These are phyloP conservation scores for Tympanopsis confertula DNA, from an alignment of 2,329 filamentous ascomycete genomes.

Conservation along the genomic window DNA sequence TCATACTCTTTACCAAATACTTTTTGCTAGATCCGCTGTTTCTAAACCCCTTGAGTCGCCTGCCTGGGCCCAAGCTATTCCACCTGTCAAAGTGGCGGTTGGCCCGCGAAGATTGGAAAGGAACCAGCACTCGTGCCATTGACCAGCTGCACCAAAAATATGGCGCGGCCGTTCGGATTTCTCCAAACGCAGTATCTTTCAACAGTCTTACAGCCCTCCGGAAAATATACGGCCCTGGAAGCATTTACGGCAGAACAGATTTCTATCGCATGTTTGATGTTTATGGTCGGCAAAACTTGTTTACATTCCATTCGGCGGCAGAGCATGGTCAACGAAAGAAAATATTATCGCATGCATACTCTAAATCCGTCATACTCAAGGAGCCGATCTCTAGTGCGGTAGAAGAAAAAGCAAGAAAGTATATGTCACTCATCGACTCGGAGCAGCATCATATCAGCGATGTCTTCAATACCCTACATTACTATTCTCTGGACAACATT, in stretches of 20 bases:
- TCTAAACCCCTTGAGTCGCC: conserved; percentile 5
- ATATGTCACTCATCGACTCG: conserved; percentile 23
- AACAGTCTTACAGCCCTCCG: conserved; percentile 28
- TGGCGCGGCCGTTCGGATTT: conserved; percentile 32
- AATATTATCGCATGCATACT: conserved; percentile 36
- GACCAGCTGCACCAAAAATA: conserved; percentile 29
- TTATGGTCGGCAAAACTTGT: conserved; percentile 37
- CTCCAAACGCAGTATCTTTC: conserved; percentile 31
- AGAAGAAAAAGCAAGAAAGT: conserved; percentile 24
- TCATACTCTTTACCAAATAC: background rate
- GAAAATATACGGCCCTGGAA: conserved; percentile 42
- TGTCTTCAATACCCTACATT: conserved; percentile 36
- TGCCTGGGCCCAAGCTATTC: conserved; percentile 25
- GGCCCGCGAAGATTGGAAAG: conserved; percentile 28
- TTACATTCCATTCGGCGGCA: conserved; percentile 30
- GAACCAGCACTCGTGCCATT: conserved; percentile 26
- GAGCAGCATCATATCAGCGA: conserved; percentile 21
- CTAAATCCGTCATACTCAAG: conserved; percentile 31
- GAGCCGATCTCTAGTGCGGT: conserved; percentile 18
- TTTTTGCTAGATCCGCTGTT: conserved; percentile 1
- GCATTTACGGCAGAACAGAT: conserved; percentile 31
- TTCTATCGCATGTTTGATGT: conserved; percentile 46
- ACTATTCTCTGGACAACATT: conserved; percentile 38
- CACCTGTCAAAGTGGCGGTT: conserved; percentile 31
- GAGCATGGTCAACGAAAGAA: conserved; percentile 38